phyloP scores from a whole-genome alignment of 345 rosid genomes.

The Populus tremula region DNA sequence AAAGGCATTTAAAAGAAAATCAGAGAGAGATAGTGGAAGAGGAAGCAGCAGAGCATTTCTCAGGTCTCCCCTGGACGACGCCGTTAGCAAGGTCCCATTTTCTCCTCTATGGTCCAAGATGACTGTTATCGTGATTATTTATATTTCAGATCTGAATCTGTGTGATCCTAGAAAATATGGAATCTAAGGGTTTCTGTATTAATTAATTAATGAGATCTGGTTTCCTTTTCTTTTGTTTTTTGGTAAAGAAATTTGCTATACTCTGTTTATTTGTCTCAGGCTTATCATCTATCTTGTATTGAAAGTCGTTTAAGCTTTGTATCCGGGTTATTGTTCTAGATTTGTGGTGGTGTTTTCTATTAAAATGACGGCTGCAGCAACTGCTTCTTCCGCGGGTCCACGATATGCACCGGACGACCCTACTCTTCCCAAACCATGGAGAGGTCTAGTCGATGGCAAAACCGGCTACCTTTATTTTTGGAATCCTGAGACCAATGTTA shows the following conservation, averaged over 20 bases:
- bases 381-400: conserved; percentile 49
- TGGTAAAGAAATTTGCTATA: too few relatives aligned
- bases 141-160: neutral
- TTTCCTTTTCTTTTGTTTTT: neutral
- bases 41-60: neutral
- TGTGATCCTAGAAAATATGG: neutral
- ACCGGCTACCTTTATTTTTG: conserved; percentile 92
- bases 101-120: neutral
- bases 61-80: neutral
- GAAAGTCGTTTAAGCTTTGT: neutral
- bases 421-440: conserved; percentile 96
- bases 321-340: neutral
- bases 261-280: neutral
- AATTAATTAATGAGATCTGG: neutral
- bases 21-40: neutral
- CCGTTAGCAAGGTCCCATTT: neutral
- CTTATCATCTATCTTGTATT: too few relatives aligned
- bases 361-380: conserved; percentile 51
- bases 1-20: neutral
- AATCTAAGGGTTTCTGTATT: conserved; percentile 1
- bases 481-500: conserved; percentile 95
- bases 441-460: conserved; percentile 83
- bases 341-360: neutral
- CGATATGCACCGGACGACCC: conserved; percentile 92
- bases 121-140: neutral